Percentiles rank a stretch among this genome's conserved stretches.
phyloP scores from a whole-genome alignment of 495 filamentous ascomycete species.

The Podospora pseudopauciseta region DNA sequence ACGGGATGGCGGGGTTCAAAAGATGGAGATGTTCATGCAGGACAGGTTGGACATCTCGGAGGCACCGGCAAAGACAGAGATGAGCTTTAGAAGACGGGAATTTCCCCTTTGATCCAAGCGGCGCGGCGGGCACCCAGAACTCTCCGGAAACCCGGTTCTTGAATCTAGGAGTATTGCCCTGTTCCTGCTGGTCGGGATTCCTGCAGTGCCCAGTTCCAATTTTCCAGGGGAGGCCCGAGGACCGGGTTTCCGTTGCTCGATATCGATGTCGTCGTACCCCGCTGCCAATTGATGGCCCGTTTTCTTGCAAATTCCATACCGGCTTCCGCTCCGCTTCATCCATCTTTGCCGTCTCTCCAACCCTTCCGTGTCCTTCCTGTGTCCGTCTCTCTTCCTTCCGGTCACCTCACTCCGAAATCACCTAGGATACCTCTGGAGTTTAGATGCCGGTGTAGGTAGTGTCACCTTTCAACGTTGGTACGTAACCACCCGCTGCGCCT shows the following conservation, averaged over 20 bases:
- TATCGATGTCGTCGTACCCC: neutral
- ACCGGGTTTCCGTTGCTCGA: neutral
- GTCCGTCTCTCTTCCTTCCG: neutral
- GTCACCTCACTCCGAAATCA: neutral
- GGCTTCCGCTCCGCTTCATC: neutral
- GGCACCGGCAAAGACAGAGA: neutral
- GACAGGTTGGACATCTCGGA: neutral
- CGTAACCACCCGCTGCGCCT: neutral
- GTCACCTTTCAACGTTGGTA: neutral
- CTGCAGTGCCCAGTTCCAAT: neutral
- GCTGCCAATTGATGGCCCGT: neutral
- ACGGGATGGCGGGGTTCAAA: neutral
- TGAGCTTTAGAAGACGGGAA: neutral
- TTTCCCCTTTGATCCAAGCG: neutral
- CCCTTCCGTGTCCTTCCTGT: constrained; percentile 5
- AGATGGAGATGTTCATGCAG: neutral
- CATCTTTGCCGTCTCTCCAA: neutral
- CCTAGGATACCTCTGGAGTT: neutral
- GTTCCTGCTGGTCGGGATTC: neutral
- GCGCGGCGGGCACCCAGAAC: neutral
- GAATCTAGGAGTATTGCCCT: neutral
- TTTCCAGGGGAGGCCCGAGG: neutral
- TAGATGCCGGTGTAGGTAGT: neutral
- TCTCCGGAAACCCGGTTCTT: neutral
- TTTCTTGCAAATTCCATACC: neutral